Base-by-base conservation (phyloP, 169 alveolate genomes). In the Plasmodium falciparum region DNA sequence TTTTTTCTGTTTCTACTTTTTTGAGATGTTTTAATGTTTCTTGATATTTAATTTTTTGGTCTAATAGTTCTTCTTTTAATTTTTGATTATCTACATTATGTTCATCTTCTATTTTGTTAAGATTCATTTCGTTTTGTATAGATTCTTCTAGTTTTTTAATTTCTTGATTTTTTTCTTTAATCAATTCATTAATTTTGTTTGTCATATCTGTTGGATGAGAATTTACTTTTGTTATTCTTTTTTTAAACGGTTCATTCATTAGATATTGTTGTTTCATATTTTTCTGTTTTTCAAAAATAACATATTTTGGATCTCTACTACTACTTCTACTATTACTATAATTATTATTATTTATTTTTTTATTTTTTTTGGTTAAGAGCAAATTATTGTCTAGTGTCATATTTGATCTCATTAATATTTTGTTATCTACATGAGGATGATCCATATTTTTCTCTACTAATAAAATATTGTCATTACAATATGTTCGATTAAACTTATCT, bases 21-120 rank as follows among this genome's bases (percentile, higher is more conserved):
- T 86, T 86, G 50, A 86, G 61, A 72, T 86, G 92, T 59, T 86
- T 86, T 50, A 86, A 17, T 7, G 92, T 72, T 86, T 86, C 92
- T 61, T 86, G 76, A 59, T 86, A 86, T 71, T 86, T 86, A n/a
- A 59, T 70, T 72, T 86, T 86, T 72, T 86, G 86, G 43, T 86
- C 78, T 72, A 83, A 33, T 13, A 83, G n/a, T 43, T 39, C 71
- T 83, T 83, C 91, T 22, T 70, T 83, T 39, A 83, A 70, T 49
- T 83, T 69, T 17, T 47, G 54, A n/a, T 83, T 83, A 8, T 83
- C 91, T 58, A 83, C 43, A 24, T 15, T 54, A 56, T 45, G 15
- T 15, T 17, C 49, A 20, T 65, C 65, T 58, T 45, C 52, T 52
- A 74, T 62, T 74, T 74, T 74, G 24, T 70, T 47, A 65, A 26